These are phyloP conservation scores for Cadophora malorum DNA, from an alignment of 2,329 filamentous ascomycete species.

Conservation along the genomic window DNA sequence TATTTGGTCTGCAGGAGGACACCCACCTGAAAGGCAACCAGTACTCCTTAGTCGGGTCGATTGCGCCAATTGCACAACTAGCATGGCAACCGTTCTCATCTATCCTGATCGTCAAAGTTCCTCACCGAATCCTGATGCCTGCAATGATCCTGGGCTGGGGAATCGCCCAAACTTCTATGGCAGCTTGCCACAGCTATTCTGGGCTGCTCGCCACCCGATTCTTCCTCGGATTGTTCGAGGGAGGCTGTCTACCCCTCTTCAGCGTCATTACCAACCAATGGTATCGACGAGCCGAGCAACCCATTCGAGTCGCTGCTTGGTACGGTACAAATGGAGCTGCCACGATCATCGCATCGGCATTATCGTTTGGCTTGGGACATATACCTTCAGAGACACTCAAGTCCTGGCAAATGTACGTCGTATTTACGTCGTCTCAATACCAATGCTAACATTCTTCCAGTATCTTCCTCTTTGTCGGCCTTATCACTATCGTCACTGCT, in stretches of 20 bases:
- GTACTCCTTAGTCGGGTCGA: constrained; percentile 61
- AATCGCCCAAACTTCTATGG: constrained; percentile 55
- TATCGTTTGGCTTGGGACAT: constrained; percentile 46
- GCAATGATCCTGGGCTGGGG: constrained; percentile 55
- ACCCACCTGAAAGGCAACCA: constrained; percentile 57
- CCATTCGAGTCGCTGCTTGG: constrained; percentile 47
- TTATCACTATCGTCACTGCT: constrained; percentile 63
- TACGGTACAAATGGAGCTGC: constrained; percentile 45
- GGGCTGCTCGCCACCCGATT: constrained; percentile 82
- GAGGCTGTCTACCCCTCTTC: constrained; percentile 55
- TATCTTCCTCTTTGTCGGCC: constrained; percentile 69
- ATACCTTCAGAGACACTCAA: constrained; percentile 54
- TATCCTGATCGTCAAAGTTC: constrained; percentile 65
- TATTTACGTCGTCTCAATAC: constrained; percentile 55
- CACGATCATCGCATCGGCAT: constrained; percentile 43
- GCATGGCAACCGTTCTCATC: constrained; percentile 66
- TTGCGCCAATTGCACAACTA: constrained; percentile 64
- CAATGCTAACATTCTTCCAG: constrained; percentile 55
- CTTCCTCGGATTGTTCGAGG: constrained; percentile 80
- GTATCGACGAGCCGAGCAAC: constrained; percentile 49
- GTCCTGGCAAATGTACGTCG: constrained; percentile 43
- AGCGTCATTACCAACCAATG: constrained; percentile 49
- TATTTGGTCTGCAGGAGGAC: constrained; percentile 64
- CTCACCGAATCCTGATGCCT: constrained; percentile 64
- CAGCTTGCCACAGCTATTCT: constrained; percentile 63